Conservation (phyloP, 352 stramenopile genomes). For the Pythium folliculosum region DNA sequence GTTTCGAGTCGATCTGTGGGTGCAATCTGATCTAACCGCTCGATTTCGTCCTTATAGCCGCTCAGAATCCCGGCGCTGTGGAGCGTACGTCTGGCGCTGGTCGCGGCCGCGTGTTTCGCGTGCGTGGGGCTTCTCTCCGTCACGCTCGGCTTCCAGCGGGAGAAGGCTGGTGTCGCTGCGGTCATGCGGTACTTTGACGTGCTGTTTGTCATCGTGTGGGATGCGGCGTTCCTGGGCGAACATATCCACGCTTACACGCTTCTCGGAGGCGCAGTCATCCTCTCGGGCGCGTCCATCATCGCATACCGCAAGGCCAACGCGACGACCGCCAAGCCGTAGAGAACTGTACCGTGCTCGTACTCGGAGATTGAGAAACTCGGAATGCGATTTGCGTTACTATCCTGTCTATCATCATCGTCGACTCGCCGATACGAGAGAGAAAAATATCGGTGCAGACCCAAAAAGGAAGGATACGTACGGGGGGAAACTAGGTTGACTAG, state of each 20-base stretch:
- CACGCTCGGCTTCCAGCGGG: conserved; percentile 57
- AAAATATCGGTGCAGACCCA: conserved; percentile 11
- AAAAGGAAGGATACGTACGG: conserved; percentile 16
- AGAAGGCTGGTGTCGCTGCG: conserved; percentile 58
- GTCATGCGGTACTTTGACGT: conserved; percentile 76
- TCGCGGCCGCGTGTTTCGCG: conserved; percentile 44
- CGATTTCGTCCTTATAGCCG: conserved; percentile 6
- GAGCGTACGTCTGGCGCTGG: conserved; percentile 38
- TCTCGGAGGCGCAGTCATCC: conserved; percentile 58
- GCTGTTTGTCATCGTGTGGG: conserved; percentile 61
- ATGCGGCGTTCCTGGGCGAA: conserved; percentile 48
- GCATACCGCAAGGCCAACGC: conserved; percentile 22
- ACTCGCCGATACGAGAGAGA: background rate
- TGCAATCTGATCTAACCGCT: background rate
- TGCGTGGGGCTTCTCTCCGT: conserved; percentile 52
- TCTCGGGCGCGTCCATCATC: conserved; percentile 48
- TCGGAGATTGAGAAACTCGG: too few relatives aligned
- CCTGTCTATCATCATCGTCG: background rate
- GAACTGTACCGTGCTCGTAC: too few relatives aligned
- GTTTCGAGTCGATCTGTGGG: background rate
- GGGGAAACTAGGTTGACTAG: background rate
- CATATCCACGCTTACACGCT: conserved; percentile 60
- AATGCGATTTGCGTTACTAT: background rate
- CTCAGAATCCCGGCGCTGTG: conserved; percentile 24
- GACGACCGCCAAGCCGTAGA: background rate